Base-by-base conservation (phyloP, 2,329 filamentous ascomycete species). In the Dendryphion nanum region DNA sequence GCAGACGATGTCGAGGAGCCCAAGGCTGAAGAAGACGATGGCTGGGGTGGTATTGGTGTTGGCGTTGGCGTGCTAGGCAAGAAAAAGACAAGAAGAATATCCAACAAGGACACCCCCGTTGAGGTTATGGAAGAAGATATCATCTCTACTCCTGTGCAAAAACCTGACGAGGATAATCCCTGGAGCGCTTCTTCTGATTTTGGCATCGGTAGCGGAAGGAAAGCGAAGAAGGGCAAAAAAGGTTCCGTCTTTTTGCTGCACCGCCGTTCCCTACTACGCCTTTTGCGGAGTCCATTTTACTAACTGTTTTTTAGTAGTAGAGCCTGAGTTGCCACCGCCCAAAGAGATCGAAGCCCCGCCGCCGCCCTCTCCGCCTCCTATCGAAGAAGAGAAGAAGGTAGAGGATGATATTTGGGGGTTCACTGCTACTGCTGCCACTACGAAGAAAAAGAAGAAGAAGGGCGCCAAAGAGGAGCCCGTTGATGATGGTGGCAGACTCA, bases 161-260 rank as follows among this genome's bases (percentile, higher is more conserved):
- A 70, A 37, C 69, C 71, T 15, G 70, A 73, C 32, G 61, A 64
- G n/a, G 63, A 66, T 6, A 60, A 64, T 39, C 63, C 61, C 6
- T 66, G 57, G 56, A 64, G 63, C 33, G 57, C 56, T 30, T 47
- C 50, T 8, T 65, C 67, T 42, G 64, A 62, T 34, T 63, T 68
- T 17, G 67, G 70, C 10, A 8, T 26, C 23, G n/a, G n/a, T n/a
- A n/a, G 10, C 23, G 23, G 23, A 8, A 26, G n/a, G 23, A 78
- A 78, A 53, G 79, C 78, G 44, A 79, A 78, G 63, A 79, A 79
- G 57, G 63, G 66, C 30, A 77, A 73, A 53, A 79, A 78, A 51
- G 64, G 68, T 12, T 67, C 72, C 5, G n/a, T n/a, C 58, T 74
- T 17, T 72, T 78, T 40, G 63, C 77, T 30, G 67, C 68, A 41